These are phyloP conservation scores for Pezicula radicicola DNA, from an alignment of 2,329 filamentous ascomycete species.

Conservation along the genomic window DNA sequence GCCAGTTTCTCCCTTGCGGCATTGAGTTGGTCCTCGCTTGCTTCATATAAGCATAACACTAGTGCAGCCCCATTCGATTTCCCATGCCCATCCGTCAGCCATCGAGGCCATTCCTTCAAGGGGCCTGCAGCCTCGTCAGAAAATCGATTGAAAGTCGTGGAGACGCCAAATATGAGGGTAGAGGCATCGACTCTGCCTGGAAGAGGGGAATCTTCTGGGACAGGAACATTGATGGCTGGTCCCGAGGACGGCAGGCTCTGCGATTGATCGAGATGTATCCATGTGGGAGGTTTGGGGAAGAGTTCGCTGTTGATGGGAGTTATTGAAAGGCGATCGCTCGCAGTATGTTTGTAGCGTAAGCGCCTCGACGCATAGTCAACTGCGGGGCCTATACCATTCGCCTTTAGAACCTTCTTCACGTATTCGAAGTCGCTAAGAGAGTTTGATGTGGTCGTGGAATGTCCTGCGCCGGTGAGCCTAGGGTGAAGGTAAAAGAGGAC, in stretches of 20 bases:
- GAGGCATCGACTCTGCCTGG: conserved; percentile 51
- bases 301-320: background rate
- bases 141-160: conserved; percentile 55
- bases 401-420: background rate
- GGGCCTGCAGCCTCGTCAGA: conserved; percentile 47
- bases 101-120: conserved; percentile 56
- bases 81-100: conserved; percentile 55
- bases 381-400: background rate
- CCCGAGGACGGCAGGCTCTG: background rate
- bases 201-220: conserved; percentile 42
- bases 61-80: conserved; percentile 55
- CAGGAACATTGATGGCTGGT: conserved; percentile 42
- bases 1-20: conserved; percentile 44
- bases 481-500: background rate
- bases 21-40: conserved; percentile 46
- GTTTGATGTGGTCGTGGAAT: background rate
- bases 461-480: background rate
- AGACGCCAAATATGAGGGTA: conserved; percentile 57
- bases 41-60: conserved; percentile 50
- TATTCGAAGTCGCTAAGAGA: background rate
- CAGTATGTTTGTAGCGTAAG: background rate
- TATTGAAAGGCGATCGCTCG: background rate
- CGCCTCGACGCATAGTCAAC: background rate
- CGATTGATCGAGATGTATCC: background rate
- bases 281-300: background rate